Percentiles rank a stretch among this genome's conserved stretches.
Evolutionary conservation across 345 rosid genomes (phyloP).

Genomic region (Trapa bicornis): DNA sequence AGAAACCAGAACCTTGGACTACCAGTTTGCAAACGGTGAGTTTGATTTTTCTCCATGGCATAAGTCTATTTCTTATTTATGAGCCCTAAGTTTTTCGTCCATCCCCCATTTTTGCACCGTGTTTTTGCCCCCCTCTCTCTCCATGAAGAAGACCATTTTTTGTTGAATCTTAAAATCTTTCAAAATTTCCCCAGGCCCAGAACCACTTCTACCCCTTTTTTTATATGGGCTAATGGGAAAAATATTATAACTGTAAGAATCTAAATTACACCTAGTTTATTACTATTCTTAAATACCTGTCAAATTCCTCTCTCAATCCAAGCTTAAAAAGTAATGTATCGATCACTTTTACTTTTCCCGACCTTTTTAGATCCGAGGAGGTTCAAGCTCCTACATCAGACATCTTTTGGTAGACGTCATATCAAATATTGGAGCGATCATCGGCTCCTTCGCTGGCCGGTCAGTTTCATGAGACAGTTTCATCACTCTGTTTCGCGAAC

Average conservation of each 20-base stretch:
- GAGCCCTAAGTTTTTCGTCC: too few relatives aligned
- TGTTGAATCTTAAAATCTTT: too few relatives aligned
- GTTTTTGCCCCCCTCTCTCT: too few relatives aligned
- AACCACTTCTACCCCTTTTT: too few relatives aligned
- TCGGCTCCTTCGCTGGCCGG: constrained; percentile 36
- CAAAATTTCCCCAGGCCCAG: too few relatives aligned
- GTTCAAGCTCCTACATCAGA: constrained; percentile 39
- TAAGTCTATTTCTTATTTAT: not conserved
- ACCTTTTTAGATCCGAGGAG: constrained; percentile 34
- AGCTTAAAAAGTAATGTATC: not conserved
- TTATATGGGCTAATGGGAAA: too few relatives aligned
- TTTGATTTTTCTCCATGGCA: not conserved
- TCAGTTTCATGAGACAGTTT: constrained; percentile 57
- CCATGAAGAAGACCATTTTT: too few relatives aligned
- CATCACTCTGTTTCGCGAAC: constrained; percentile 53
- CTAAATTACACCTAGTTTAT: too few relatives aligned
- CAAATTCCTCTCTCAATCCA: too few relatives aligned
- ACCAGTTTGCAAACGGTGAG: constrained; percentile 39
- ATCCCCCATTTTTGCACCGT: too few relatives aligned
- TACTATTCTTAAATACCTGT: too few relatives aligned
- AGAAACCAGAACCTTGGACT: constrained; percentile 42
- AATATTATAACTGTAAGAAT: too few relatives aligned
- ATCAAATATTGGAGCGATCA: constrained; percentile 40
- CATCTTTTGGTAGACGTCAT: constrained; percentile 50
- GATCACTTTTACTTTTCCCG: not conserved